Evolutionary conservation across 2,329 filamentous ascomycete species (phyloP), one percentile per base, ranked within the genome.

Genomic region (Cladosporium cucumerinum): DNA sequence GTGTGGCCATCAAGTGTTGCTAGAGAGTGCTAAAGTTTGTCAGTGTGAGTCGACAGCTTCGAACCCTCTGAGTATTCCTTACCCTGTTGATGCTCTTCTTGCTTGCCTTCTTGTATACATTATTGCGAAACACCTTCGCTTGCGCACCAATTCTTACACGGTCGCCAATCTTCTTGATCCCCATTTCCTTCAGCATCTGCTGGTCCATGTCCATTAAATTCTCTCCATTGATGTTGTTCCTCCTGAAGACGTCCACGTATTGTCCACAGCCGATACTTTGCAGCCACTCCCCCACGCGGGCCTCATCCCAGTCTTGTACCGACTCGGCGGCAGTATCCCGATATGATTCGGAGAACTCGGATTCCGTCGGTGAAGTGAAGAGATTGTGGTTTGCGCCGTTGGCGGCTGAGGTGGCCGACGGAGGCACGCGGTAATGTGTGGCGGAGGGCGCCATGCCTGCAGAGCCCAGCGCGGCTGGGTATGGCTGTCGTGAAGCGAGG

Each of bases 131-230:
- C 57, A 80, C 74, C 72, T 83, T 83, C 30, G 80, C 81, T 66
- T 82, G 81, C 2, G 80, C 77, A 52, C 80, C 78, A 67, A 99
- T 89, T 68, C 94, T 91, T 39, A 99, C 94, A 62, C 95, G 89
- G 78, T 99, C 95, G 69, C 95, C 95, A 69, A 99, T 91, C 79
- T 98, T 99, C 71, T 97, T 96, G 71, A 99, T 94, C 51, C 95
- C 95, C 87, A 99, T 96, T 78, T 99, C 95, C 78, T 97, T 96
- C 68, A 99, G 84, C 48, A 96, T 92, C 64, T 93, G 89, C 82
- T 97, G 96, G 78, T 99, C 95, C 84, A 97, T 94, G 79, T 99
- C 95, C 71, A 99, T 85, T 52, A 99, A 83, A 75, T 96, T 97
- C 80, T 97, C 93, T 73, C 95, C 95, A 75, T 95, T 99, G 82